These are phyloP conservation scores for Thraustochytrium striatum DNA, from an alignment of 352 stramenopile species.

Conservation along the genomic window DNA sequence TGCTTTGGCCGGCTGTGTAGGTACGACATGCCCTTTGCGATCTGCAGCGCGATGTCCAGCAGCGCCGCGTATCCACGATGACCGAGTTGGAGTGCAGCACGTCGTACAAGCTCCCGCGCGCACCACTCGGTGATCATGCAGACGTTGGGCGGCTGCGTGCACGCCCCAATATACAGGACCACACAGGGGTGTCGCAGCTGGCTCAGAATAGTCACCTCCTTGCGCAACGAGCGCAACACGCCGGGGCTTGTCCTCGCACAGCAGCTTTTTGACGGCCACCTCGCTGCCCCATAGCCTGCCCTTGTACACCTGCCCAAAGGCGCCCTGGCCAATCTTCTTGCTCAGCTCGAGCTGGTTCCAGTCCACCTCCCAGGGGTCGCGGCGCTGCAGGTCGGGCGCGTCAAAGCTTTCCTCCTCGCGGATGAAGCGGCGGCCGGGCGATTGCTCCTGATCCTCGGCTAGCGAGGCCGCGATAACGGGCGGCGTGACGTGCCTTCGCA, in stretches of 20 bases:
- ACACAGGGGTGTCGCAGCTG: conserved; percentile 94
- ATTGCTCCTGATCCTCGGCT: not conserved
- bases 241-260: conserved; percentile 7
- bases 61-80: conserved; percentile 59
- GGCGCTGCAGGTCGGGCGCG: conserved; percentile 21
- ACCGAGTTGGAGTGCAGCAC: conserved; percentile 68
- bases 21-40: conserved; percentile 91
- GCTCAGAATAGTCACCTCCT: conserved; percentile 58
- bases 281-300: conserved; percentile 48
- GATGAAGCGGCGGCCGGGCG: not conserved
- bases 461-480: not conserved
- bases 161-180: conserved; percentile 96
- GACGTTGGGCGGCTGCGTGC: conserved; percentile 87
- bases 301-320: conserved; percentile 49
- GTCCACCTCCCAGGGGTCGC: conserved; percentile 46
- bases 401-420: conserved; percentile 35
- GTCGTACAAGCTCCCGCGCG: conserved; percentile 87
- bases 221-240: conserved; percentile 47
- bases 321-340: conserved; percentile 34
- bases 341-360: conserved; percentile 43
- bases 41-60: conserved; percentile 76
- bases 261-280: conserved; percentile 52
- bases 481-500: not conserved
- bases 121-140: conserved; percentile 94
- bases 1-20: conserved; percentile 93